A percentile compares a stretch with the other conserved stretches of the same genome.
Conservation (phyloP, 768 basidiomycete species). For the Calocybe gangraenosa region DNA sequence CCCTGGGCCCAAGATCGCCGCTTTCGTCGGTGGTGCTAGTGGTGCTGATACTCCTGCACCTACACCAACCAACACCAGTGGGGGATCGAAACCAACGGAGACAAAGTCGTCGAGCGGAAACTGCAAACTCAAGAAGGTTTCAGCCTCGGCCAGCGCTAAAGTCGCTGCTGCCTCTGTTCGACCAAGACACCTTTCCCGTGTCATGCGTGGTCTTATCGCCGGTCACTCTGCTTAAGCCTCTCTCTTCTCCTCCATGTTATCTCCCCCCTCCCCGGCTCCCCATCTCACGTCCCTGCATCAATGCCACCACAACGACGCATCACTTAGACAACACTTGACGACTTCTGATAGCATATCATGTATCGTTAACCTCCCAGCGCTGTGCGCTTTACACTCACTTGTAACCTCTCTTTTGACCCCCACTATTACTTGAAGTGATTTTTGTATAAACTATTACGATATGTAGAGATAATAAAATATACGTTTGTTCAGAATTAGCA, state of each 20-base stretch:
- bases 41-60: conserved; percentile 7
- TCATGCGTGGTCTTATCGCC: conserved; percentile 24
- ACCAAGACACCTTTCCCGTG: conserved; percentile 24
- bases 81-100: conserved; percentile 1
- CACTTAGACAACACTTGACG: too few species aligned
- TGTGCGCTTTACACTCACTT: too few species aligned
- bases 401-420: too few species aligned
- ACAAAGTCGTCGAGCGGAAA: conserved; percentile 7
- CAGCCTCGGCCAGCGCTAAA: conserved; percentile 4
- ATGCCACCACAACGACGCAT: too few species aligned
- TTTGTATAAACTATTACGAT: too few species aligned
- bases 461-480: too few species aligned
- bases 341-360: too few species aligned
- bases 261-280: neutral
- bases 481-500: too few species aligned
- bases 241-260: neutral
- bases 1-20: conserved; percentile 49
- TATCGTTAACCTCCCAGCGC: too few species aligned
- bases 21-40: conserved; percentile 26
- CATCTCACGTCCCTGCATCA: neutral
- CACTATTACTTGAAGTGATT: too few species aligned
- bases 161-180: conserved; percentile 9
- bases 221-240: conserved; percentile 5
- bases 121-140: conserved; percentile 20
- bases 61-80: neutral